These are phyloP conservation scores for Medicago ruthenica DNA, from an alignment of 306 rosid species.

Conservation along the genomic window DNA sequence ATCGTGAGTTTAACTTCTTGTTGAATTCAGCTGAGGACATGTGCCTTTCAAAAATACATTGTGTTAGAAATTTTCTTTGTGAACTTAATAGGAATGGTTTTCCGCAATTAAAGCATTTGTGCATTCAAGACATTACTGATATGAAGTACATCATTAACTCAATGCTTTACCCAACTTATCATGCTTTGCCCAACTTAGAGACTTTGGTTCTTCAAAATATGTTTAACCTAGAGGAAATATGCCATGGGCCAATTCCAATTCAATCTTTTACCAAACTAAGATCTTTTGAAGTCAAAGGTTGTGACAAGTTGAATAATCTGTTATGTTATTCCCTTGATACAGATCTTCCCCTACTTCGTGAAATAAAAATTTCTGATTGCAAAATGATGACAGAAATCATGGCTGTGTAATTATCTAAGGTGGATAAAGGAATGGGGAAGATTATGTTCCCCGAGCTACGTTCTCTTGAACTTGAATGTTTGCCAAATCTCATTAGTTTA, in stretches of 20 bases:
- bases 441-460: slow-evolving; percentile 5
- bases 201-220: not conserved
- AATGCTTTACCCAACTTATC: not conserved
- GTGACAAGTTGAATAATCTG: slow-evolving; percentile 29
- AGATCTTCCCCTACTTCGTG: slow-evolving; percentile 16
- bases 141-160: slow-evolving; percentile 8
- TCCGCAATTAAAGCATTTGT: not conserved
- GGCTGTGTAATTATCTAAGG: not conserved
- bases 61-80: not conserved
- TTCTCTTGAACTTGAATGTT: not conserved
- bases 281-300: not conserved
- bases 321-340: not conserved
- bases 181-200: slow-evolving; percentile 8
- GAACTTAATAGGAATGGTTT: not conserved
- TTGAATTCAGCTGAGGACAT: slow-evolving; percentile 8
- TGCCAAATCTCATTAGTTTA: not conserved
- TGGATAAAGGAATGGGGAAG: not conserved
- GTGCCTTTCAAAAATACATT: not conserved
- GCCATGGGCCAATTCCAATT: not conserved
- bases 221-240: not conserved
- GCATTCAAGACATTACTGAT: not conserved
- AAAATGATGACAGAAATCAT: not conserved
- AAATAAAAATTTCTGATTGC: slow-evolving; percentile 4
- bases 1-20: not conserved
- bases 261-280: slow-evolving; percentile 13